Evolutionary conservation across 305 asterid species (phyloP), one percentile per base, ranked within the genome.

Genomic region (Stenogyne calaminthoides): DNA sequence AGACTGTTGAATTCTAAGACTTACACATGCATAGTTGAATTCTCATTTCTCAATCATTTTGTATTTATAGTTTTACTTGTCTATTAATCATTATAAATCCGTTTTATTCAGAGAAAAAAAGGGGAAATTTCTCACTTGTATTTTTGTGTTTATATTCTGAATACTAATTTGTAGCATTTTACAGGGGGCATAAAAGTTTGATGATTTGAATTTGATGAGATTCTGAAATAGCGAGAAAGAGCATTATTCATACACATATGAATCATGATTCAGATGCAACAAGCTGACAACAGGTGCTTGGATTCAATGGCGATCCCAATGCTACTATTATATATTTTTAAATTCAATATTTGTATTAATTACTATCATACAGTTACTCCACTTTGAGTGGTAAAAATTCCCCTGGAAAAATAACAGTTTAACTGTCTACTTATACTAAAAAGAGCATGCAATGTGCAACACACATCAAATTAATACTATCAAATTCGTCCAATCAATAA

Each of bases 261-360:
- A 32, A 15, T 9, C 7, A 64, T 64, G 14, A 54, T 34, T 59
- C 68, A 73, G 76, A 78, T 78, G 69, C 64, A 42, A 47, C 19
- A 58, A 71, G 44, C 78, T 66, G 72, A 69, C 78, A 78, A 64
- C 75, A 72, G 72, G 22, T 54, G 52, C 29, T 59, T 47, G 15
- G 67, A 69, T 61, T 60, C 14, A 51, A 70, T 78, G 44, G 58
- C 37, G 79, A 69, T 78, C 82, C 82, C 82, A 69, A 78, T 65
- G 70, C 29, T 61, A 15, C 73, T 15, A 27, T 29, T 44, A 27
- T 18, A 22, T 27, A 27, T 52, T 57, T 22, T 22, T 11, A 46
- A 46, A 5, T n/a, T 4, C 22, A 19, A 20, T 22, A 10, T 32
- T 32, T 32, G 36, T 25, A 25, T 25, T 25, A 25, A 25, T 1